Percentiles rank a stretch among this genome's conserved stretches.
Evolutionary conservation across 768 basidiomycete species (phyloP).

Genomic region (Cystobasidium tubakii): DNA sequence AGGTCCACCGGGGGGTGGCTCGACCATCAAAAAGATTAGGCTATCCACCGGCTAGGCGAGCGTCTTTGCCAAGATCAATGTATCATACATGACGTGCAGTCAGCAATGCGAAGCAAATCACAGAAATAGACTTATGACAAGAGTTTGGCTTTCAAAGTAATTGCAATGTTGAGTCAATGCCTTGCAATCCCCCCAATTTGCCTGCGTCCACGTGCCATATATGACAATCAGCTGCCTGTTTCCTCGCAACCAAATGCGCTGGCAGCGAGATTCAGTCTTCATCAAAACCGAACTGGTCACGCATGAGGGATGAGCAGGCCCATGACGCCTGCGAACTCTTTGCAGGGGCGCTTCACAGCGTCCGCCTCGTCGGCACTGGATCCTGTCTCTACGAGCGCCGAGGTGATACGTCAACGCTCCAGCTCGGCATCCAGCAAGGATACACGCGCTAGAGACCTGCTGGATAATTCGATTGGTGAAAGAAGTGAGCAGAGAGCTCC

Average conservation of each 20-base stretch:
- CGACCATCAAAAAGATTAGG: constrained; percentile 33
- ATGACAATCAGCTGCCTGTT: background rate
- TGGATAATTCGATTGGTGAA: constrained; percentile 27
- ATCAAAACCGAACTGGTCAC: background rate
- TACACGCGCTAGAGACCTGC: constrained; percentile 11
- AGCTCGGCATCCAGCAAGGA: constrained; percentile 14
- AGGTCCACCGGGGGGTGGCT: constrained; percentile 10
- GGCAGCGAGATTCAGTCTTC: background rate
- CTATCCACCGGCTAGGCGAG: constrained; percentile 8
- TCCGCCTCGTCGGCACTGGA: constrained; percentile 17
- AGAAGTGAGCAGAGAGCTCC: background rate
- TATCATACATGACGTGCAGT: background rate
- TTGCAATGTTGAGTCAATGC: no score
- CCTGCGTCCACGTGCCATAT: background rate
- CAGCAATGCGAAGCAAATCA: background rate
- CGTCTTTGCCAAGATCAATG: background rate
- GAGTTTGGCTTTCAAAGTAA: no score
- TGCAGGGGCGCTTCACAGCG: background rate
- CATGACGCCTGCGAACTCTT: constrained; percentile 6
- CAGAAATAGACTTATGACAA: background rate
- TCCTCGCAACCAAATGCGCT: background rate
- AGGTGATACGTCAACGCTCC: constrained; percentile 17
- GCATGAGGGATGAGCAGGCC: constrained; percentile 31
- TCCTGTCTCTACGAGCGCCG: constrained; percentile 2
- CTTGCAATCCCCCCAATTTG: no score